Evolutionary conservation across 2,329 filamentous ascomycete genomes (phyloP), one percentile per base, ranked within the genome.

Genomic region (Tolypocladium tropicale): DNA sequence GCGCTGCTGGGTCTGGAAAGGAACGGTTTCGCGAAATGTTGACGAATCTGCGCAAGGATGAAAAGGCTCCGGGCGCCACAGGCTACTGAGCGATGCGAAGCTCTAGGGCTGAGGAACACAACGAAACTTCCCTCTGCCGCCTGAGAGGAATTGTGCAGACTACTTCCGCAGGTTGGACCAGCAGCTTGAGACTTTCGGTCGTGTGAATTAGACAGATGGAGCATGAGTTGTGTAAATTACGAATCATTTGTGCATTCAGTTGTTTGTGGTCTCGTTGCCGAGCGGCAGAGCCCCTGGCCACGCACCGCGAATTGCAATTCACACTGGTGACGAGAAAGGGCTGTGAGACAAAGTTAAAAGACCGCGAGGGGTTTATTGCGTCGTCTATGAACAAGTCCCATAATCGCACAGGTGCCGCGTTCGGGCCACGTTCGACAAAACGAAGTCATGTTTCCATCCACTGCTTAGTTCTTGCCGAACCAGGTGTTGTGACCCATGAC

Each of bases 21-120:
- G 90, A 95, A 72, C 89, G 91, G 61, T 97, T 99, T 81, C 86
- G 94, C 63, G 93, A 97, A 75, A 68, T 97, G 68, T 76, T 99
- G 66, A 74, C 92, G 64, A 92, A 85, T 71, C 75, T 99, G 74
- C 86, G 86, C 75, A 96, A 96, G 78, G 94, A 99, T 64, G 88
- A 96, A 76, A 95, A 95, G 74, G 85, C 84, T 28, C 85, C 84
- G 25, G 85, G 84, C 60, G 82, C 84, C 55, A 80, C 78, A 59
- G 84, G 84, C 57, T 82, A 84, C 67, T 86, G 76, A 68, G 10
- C 25, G 25, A 34, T 23, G n/a, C 11, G 6, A 10, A 32, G 16
- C 5, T 51, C 10, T n/a, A n/a, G n/a, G n/a, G n/a, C n/a, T n/a
- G n/a, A n/a, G 49, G 52, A 25, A 14, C n/a, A 54, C n/a, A 28